Evolutionary conservation across 2,329 filamentous ascomycete species (phyloP).

Genomic region (Aspergillus pseudoviridinutans): DNA sequence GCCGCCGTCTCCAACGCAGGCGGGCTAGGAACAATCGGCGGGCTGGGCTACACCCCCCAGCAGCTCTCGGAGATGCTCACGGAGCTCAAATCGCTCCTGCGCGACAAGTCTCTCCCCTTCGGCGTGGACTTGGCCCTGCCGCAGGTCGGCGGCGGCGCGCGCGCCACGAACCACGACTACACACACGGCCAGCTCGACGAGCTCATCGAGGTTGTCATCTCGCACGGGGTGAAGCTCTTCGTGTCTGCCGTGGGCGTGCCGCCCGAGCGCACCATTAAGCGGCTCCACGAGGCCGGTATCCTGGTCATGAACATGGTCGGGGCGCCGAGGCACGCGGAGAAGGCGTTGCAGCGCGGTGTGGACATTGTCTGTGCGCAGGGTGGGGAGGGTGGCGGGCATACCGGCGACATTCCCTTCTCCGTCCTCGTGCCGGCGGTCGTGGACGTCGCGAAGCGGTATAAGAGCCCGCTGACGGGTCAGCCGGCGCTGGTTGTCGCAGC

Average conservation of each 20-base stretch:
- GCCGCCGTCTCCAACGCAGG: conserved; percentile 87
- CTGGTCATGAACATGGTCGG: conserved; percentile 98
- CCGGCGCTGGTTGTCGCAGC: conserved; percentile 81
- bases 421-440: conserved; percentile 84
- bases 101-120: conserved; percentile 68
- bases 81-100: conserved; percentile 75
- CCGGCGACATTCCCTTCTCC: conserved; percentile 79
- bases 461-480: conserved; percentile 64
- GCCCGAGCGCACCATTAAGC: conserved; percentile 66
- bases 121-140: conserved; percentile 89
- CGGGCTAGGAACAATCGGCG: conserved; percentile 64
- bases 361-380: conserved; percentile 92
- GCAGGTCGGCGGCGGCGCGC: conserved; percentile 76
- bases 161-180: conserved; percentile 95
- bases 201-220: conserved; percentile 80
- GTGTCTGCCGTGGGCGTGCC: conserved; percentile 87
- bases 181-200: conserved; percentile 84
- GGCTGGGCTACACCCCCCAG: conserved; percentile 67
- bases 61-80: conserved; percentile 74
- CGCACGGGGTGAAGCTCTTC: conserved; percentile 78
- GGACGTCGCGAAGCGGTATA: conserved; percentile 72
- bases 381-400: conserved; percentile 90
- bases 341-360: conserved; percentile 79
- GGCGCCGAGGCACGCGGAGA: conserved; percentile 83
- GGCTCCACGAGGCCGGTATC: conserved; percentile 74